Evolutionary conservation across 2,329 filamentous ascomycete genomes (phyloP), one percentile per base, ranked within the genome.

Genomic region (Emmonsiellopsis sp.): DNA sequence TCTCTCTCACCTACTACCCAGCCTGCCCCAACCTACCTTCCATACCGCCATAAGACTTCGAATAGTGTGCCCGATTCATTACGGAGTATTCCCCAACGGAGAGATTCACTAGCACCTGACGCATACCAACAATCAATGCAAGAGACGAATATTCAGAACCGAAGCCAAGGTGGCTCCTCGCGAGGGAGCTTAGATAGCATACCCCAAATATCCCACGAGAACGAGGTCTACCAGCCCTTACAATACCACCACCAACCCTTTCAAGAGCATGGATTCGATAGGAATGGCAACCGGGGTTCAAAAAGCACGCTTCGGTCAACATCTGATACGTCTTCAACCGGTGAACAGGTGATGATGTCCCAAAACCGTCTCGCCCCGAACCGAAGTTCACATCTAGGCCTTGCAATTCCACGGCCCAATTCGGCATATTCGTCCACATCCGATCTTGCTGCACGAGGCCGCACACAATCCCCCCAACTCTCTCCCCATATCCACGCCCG

Each of bases 401-500:
- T 74, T 55, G 82, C 81, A 11, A 66, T 86, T 57, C 78, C 80
- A 42, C 79, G 91, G 50, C 90, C 90, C 5, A 78, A 78, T 27
- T 95, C 91, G 10, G 77, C 85, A 5, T 91, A 90, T 68, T 93
- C 88, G 2, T 77, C 81, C 11, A 80, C 80, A 47, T 89, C 87
- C 13, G 89, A 95, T 47, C 71, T 82, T 56, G 79, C 78, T 32
- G 71, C 73, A 36, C 81, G 84, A 51, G 84, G 85, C 36, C 82
- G 85, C 36, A 74, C 74, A 58, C 71, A 76, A 40, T 81, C 80
- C 14, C 77, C 78, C 13, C 71, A 69, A 51, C 65, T 76, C 33
- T 81, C 78, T 58, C 74, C 67, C 43, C 72, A 65, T 62, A 64
- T 61, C 57, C 73, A 76, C 47, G 73, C 68, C 10, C 75, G 78